Percentiles rank a stretch among this genome's conserved stretches.
These are phyloP conservation scores for Colletotrichum sp. DNA, from an alignment of 2,329 filamentous ascomycete genomes.

Conservation along the genomic window DNA sequence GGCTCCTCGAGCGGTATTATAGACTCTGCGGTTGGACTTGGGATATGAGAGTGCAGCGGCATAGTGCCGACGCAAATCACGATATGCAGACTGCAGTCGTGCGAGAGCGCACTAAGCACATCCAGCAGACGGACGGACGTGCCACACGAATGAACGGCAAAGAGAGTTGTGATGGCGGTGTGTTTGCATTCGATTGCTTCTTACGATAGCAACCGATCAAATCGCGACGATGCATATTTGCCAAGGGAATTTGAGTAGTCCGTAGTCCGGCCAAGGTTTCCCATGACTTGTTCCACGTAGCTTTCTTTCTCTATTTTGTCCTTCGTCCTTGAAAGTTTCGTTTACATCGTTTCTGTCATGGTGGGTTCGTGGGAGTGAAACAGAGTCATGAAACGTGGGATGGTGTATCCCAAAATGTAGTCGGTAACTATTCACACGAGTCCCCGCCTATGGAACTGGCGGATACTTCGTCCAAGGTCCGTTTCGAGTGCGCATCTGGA, in stretches of 20 bases:
- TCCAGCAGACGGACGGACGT: background rate
- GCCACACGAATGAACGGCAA: background rate
- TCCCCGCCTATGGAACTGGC: background rate
- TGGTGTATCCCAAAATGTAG: background rate
- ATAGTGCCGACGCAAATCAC: background rate
- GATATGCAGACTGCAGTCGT: background rate
- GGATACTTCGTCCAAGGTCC: background rate
- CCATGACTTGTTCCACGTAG: background rate
- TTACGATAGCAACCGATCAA: background rate
- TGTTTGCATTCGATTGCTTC: background rate
- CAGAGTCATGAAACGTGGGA: constrained; percentile 1
- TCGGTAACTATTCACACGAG: background rate
- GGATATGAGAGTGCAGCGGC: background rate
- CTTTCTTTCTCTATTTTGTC: background rate
- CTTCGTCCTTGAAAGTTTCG: background rate
- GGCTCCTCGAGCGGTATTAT: background rate
- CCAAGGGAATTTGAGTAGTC: background rate
- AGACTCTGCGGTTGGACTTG: background rate
- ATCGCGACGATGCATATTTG: background rate
- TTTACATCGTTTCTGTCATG: background rate
- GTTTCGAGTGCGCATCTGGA: background rate
- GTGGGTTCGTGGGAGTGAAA: background rate
- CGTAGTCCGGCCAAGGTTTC: background rate
- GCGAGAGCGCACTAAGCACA: background rate
- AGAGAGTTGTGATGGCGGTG: background rate